These are phyloP conservation scores for Alternaria incomplexa DNA, from an alignment of 2,329 filamentous ascomycete species.

Conservation along the genomic window DNA sequence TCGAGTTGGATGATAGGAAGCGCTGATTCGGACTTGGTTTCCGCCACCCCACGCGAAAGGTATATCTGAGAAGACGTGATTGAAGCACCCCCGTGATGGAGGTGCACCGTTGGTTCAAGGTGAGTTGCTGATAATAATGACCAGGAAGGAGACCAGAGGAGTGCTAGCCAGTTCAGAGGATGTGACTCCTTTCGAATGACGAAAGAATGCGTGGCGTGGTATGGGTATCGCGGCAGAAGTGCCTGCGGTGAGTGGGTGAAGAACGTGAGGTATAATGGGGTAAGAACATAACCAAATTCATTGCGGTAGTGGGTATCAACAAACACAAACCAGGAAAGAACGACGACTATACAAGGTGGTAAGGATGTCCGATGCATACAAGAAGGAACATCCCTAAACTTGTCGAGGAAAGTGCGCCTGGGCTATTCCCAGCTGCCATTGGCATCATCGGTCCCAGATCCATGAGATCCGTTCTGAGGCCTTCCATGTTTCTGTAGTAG, in stretches of 20 bases:
- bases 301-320: slow-evolving; percentile 16
- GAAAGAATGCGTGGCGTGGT: not conserved
- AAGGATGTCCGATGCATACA: slow-evolving; percentile 13
- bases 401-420: slow-evolving; percentile 1
- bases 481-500: slow-evolving; percentile 52
- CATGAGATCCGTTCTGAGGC: slow-evolving; percentile 30
- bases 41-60: slow-evolving; percentile 54
- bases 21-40: slow-evolving; percentile 37
- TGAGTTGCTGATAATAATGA: not conserved
- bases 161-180: not conserved
- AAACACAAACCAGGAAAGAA: slow-evolving; percentile 5
- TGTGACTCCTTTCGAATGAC: not conserved
- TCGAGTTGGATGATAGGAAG: slow-evolving; percentile 22
- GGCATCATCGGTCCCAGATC: slow-evolving; percentile 22
- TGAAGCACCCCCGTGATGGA: slow-evolving; percentile 27
- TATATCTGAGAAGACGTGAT: slow-evolving; percentile 58
- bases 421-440: slow-evolving; percentile 21
- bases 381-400: slow-evolving; percentile 17
- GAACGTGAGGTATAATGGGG: not conserved
- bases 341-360: slow-evolving; percentile 11
- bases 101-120: not conserved
- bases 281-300: slow-evolving; percentile 1
- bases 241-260: not conserved
- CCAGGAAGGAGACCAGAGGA: not conserved
- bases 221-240: not conserved